phyloP scores from a whole-genome alignment of 495 filamentous ascomycete species.

The Penicillium roqueforti region DNA sequence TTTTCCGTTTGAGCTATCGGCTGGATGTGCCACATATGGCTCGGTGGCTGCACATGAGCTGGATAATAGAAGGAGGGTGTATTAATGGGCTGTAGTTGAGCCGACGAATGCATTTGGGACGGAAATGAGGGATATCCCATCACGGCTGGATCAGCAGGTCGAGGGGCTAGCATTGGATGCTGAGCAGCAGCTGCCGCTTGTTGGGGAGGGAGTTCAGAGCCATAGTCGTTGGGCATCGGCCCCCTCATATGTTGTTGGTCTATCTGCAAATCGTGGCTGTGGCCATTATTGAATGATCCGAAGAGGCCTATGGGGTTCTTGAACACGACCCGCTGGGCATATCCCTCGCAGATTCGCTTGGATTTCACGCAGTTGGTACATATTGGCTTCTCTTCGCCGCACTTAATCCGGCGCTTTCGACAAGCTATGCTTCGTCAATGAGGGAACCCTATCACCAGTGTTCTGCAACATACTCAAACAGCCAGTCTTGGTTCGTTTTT shows the following conservation, averaged over 20 bases:
- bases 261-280: conserved; percentile 19
- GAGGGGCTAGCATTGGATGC: conserved; percentile 37
- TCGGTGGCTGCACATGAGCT: conserved; percentile 6
- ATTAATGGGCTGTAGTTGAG: background rate
- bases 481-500: conserved; percentile 90
- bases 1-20: background rate
- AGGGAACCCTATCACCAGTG: background rate
- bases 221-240: conserved; percentile 21
- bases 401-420: conserved; percentile 93
- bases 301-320: conserved; percentile 76
- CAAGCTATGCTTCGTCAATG: conserved; percentile 59
- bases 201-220: conserved; percentile 18
- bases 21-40: conserved; percentile 11
- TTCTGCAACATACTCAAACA: conserved; percentile 72
- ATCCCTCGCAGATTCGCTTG: conserved; percentile 89
- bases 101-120: background rate
- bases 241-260: conserved; percentile 17
- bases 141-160: conserved; percentile 14
- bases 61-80: conserved; percentile 22
- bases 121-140: conserved; percentile 13
- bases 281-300: conserved; percentile 33
- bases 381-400: conserved; percentile 87
- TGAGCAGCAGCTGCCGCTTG: conserved; percentile 30
- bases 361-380: conserved; percentile 95
- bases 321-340: conserved; percentile 89